A percentile compares a stretch with the other conserved stretches of the same genome.
Evolutionary conservation across 2,329 filamentous ascomycete species (phyloP).

Genomic region (Mariannaea elegans): DNA sequence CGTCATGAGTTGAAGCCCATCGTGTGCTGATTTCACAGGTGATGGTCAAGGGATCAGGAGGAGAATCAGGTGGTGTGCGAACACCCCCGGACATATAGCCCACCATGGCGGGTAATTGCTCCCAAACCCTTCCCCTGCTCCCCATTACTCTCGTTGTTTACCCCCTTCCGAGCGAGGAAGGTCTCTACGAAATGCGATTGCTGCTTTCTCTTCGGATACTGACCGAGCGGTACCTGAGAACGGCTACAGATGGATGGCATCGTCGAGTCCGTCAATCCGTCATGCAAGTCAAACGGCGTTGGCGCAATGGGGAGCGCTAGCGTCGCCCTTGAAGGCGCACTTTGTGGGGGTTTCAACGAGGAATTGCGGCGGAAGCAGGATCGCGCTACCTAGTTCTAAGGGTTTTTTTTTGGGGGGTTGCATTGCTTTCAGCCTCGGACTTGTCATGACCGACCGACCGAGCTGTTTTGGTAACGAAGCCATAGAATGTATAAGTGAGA

Average conservation of each 20-base stretch:
- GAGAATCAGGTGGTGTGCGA: conserved; percentile 13
- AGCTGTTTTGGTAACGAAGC: conserved; percentile 8
- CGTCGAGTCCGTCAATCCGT: conserved; percentile 15
- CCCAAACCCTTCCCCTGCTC: conserved; percentile 7
- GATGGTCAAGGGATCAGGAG: conserved; percentile 10
- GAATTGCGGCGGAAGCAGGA: conserved; percentile 25
- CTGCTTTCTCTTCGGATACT: conserved; percentile 34
- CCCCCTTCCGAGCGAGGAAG: conserved; percentile 10
- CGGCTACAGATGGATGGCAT: conserved; percentile 30
- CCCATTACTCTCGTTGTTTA: background rate
- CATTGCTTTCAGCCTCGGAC: conserved; percentile 29
- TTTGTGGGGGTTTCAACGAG: conserved; percentile 28
- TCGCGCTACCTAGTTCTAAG: too few species aligned
- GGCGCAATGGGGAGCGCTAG: conserved; percentile 31
- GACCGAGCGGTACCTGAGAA: conserved; percentile 37
- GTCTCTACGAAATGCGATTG: background rate
- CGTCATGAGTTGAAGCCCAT: conserved; percentile 12
- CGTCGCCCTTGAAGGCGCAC: conserved; percentile 31
- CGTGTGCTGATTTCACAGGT: conserved; percentile 16
- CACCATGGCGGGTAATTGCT: conserved; percentile 13
- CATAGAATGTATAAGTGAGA: background rate
- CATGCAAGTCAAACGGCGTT: conserved; percentile 30
- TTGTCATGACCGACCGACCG: conserved; percentile 32
- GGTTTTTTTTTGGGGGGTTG: conserved; percentile 26
- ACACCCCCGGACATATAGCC: conserved; percentile 17